Percentiles rank a stretch among this genome's conserved stretches.
Conservation (phyloP, 305 asterid species). For the Solanum hybrid region DNA sequence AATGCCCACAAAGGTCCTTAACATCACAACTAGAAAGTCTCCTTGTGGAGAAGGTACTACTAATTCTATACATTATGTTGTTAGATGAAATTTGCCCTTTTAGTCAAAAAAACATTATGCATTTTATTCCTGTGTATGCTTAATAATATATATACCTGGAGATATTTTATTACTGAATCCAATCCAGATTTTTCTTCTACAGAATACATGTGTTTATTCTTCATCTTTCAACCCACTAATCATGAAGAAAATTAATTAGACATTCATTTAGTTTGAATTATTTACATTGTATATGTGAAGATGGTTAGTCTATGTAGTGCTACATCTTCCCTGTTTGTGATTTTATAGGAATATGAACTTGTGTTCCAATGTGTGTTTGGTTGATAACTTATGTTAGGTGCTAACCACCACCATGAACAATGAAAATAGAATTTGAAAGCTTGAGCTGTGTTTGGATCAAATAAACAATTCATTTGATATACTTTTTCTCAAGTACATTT, state of each 20-base stretch:
- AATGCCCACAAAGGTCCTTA: constrained; percentile 84
- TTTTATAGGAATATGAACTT: not conserved
- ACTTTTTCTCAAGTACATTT: not conserved
- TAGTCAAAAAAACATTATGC: not conserved
- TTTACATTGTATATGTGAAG: not conserved
- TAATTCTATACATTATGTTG: not conserved
- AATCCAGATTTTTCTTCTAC: not conserved
- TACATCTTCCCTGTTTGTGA: not conserved
- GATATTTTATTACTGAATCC: not conserved
- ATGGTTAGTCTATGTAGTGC: not conserved
- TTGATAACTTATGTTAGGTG: not conserved
- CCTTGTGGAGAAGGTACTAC: constrained; percentile 86
- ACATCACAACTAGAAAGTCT: constrained; percentile 68
- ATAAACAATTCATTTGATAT: not conserved
- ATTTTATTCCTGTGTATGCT: not conserved
- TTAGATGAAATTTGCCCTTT: not conserved
- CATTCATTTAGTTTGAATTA: not conserved
- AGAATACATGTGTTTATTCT: not conserved
- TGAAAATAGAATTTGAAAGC: not conserved
- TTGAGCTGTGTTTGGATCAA: not conserved
- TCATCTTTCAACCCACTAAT: not conserved
- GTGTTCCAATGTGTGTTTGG: not conserved
- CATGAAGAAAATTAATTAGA: not conserved
- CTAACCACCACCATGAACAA: not conserved
- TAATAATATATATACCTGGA: not conserved